Percentiles rank a stretch among this genome's conserved stretches.
Conservation (phyloP, 148 eudicot genomes). For the Rhododendron henanense region DNA sequence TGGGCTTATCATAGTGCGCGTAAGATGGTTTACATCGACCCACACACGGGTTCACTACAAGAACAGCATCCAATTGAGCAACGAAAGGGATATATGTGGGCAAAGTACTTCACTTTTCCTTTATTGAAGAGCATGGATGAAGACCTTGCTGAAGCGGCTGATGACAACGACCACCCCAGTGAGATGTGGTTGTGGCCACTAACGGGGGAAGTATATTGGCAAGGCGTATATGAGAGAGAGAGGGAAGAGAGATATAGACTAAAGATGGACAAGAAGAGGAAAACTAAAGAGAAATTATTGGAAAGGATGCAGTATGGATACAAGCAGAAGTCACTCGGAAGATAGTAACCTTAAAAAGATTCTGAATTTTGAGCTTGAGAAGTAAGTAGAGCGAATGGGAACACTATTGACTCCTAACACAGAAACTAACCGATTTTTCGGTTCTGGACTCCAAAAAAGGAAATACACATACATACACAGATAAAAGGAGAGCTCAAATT, state of each 20-base stretch:
- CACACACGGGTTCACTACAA: slow-evolving; percentile 59
- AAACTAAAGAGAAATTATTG: slow-evolving; percentile 60
- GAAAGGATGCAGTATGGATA: slow-evolving; percentile 81
- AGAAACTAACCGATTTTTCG: not conserved
- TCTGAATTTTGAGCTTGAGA: not conserved
- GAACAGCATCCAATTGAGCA: slow-evolving; percentile 85
- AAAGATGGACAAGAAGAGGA: slow-evolving; percentile 97
- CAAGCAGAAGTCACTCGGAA: slow-evolving; percentile 76
- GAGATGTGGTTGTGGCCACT: slow-evolving; percentile 89
- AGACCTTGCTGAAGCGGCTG: slow-evolving; percentile 95
- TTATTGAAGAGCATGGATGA: slow-evolving; percentile 91
- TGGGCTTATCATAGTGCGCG: slow-evolving; percentile 99
- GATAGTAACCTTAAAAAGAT: slow-evolving; percentile 20
- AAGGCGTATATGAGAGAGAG: slow-evolving; percentile 87
- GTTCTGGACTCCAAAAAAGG: not conserved
- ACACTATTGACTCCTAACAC: not conserved
- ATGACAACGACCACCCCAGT: slow-evolving; percentile 62
- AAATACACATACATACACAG: not conserved
- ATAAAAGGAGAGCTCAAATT: not conserved
- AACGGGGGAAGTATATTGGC: slow-evolving; percentile 96
- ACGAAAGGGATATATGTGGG: slow-evolving; percentile 78
- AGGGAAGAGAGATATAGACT: slow-evolving; percentile 82
- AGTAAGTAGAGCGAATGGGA: not conserved
- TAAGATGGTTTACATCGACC: slow-evolving; percentile 79
- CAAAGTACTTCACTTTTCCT: slow-evolving; percentile 64